Evolutionary conservation across 371 early-diverging fungal species (phyloP).

Genomic region (Nosema muscidifuracis): DNA sequence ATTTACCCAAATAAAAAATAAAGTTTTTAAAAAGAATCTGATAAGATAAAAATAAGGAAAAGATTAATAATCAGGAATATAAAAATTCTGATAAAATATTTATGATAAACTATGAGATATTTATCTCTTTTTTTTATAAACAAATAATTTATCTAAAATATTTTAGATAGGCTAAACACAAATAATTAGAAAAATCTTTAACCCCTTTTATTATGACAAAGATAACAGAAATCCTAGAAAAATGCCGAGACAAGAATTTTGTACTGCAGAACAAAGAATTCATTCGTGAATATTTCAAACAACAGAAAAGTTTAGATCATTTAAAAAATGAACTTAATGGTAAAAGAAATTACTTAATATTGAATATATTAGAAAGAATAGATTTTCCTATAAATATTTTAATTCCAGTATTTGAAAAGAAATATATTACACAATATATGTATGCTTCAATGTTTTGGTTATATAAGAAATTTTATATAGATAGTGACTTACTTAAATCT

Average conservation of each 20-base stretch:
- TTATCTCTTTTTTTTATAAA: too few relatives aligned
- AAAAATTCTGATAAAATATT: too few relatives aligned
- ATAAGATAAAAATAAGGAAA: too few relatives aligned
- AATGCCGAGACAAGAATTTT: constrained; percentile 30
- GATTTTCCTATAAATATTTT: constrained; percentile 5
- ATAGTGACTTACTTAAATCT: constrained; percentile 3
- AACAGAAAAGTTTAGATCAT: constrained; percentile 7
- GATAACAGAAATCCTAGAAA: constrained; percentile 25
- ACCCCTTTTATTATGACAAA: too few relatives aligned
- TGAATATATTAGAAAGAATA: constrained; percentile 21
- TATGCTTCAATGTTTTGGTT: constrained; percentile 24
- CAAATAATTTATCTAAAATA: too few relatives aligned
- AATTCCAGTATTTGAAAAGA: constrained; percentile 13
- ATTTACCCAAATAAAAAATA: too few relatives aligned
- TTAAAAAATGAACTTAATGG: constrained; percentile 1
- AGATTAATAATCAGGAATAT: too few relatives aligned
- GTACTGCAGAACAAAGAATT: constrained; percentile 12
- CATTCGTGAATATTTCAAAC: constrained; percentile 8
- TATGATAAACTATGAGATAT: too few relatives aligned
- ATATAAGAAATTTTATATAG: constrained; percentile 22
- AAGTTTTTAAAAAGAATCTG: too few relatives aligned
- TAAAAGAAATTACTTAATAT: constrained; percentile 6
- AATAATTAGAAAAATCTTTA: too few relatives aligned
- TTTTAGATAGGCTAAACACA: too few relatives aligned
- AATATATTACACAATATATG: constrained; percentile 34